Conservation (phyloP, 2,329 filamentous ascomycete genomes). For the Venturia oleaginea region DNA sequence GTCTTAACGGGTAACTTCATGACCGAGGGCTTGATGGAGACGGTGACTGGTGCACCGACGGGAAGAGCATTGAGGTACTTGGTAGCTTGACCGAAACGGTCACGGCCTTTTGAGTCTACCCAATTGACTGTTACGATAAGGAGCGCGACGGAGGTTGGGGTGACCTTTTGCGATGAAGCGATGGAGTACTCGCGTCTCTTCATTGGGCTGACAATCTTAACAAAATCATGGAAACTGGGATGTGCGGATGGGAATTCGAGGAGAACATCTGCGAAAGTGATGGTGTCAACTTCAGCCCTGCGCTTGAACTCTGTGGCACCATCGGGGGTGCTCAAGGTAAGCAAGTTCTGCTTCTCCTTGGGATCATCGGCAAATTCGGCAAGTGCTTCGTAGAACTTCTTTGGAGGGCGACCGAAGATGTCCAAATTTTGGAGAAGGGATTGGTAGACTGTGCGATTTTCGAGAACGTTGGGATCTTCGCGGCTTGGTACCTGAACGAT, state of each 20-base stretch:
- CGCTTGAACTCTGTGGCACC: slow-evolving; percentile 88
- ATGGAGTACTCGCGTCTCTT: slow-evolving; percentile 99
- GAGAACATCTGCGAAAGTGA: slow-evolving; percentile 85
- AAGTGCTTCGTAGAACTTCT: slow-evolving; percentile 93
- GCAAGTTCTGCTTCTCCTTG: slow-evolving; percentile 70
- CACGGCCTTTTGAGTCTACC: slow-evolving; percentile 79
- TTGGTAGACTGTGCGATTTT: slow-evolving; percentile 90
- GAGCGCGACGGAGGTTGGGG: slow-evolving; percentile 77
- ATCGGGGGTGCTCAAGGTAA: slow-evolving; percentile 65
- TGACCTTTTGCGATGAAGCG: slow-evolving; percentile 90
- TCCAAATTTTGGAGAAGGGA: slow-evolving; percentile 86
- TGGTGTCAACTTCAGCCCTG: slow-evolving; percentile 79
- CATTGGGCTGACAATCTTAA: slow-evolving; percentile 77
- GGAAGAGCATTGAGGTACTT: slow-evolving; percentile 73
- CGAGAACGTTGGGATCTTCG: slow-evolving; percentile 63
- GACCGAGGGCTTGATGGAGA: slow-evolving; percentile 92
- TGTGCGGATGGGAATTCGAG: slow-evolving; percentile 84
- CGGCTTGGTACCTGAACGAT: slow-evolving; percentile 87
- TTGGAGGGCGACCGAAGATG: slow-evolving; percentile 92
- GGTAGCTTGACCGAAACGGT: slow-evolving; percentile 87
- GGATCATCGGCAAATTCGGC: slow-evolving; percentile 79
- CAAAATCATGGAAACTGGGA: slow-evolving; percentile 79
- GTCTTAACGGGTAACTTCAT: slow-evolving; percentile 93
- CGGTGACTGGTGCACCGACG: slow-evolving; percentile 71
- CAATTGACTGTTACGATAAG: slow-evolving; percentile 98